Conservation (phyloP, 225 moss, liverwort and hornwort genomes). For the Ulota crispa region DNA sequence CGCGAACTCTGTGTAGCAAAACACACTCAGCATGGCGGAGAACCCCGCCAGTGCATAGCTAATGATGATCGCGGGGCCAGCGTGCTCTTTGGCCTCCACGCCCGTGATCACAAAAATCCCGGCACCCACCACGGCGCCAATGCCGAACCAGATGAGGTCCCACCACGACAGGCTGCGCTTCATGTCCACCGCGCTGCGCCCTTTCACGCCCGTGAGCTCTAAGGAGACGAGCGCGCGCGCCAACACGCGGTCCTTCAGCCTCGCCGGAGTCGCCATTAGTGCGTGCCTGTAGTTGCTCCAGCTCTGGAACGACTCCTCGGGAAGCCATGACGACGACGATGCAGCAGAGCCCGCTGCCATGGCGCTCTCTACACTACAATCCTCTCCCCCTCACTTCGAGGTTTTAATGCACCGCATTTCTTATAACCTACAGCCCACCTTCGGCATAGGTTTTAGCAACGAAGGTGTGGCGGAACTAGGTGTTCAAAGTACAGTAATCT, state of each 20-base stretch:
- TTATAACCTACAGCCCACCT: too few relatives aligned
- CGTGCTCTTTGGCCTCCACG: conserved; percentile 54
- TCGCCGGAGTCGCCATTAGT: conserved; percentile 40
- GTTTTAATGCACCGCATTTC: background rate
- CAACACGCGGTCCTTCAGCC: conserved; percentile 47
- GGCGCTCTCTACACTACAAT: background rate
- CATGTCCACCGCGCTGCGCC: conserved; percentile 51
- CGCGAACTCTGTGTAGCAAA: conserved; percentile 86
- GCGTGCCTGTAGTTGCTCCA: conserved; percentile 53
- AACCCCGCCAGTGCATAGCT: conserved; percentile 67
- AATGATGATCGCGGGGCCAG: conserved; percentile 70
- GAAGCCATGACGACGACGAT: conserved; percentile 41
- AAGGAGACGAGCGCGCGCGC: conserved; percentile 44
- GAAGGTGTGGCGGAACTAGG: background rate
- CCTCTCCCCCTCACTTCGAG: background rate
- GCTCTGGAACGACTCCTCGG: conserved; percentile 69
- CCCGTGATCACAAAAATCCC: conserved; percentile 92
- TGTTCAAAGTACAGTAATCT: too few relatives aligned
- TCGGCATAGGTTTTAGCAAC: background rate
- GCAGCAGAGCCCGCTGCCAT: background rate
- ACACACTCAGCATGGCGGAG: conserved; percentile 80
- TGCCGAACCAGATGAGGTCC: conserved; percentile 87
- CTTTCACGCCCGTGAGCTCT: conserved; percentile 38
- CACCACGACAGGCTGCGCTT: conserved; percentile 68
- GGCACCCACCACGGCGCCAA: conserved; percentile 73